Evolutionary conservation across 306 rosid genomes (phyloP).

Genomic region (Acacia confusa): DNA sequence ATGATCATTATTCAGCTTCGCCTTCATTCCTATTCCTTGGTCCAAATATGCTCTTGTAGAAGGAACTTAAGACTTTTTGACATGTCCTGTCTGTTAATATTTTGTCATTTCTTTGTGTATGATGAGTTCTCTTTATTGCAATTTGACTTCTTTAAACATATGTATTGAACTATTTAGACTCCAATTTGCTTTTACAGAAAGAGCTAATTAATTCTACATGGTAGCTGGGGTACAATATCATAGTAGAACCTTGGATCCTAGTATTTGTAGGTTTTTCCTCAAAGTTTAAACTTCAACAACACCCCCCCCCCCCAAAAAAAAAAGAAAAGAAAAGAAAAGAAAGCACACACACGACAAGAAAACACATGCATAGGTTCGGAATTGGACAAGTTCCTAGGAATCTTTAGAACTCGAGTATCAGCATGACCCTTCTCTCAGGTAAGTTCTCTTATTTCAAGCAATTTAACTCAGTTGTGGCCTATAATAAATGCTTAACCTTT

Average conservation of each 20-base stretch:
- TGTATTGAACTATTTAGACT: background rate
- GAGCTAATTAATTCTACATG: background rate
- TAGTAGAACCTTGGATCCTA: background rate
- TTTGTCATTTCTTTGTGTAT: background rate
- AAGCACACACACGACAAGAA: too few relatives aligned
- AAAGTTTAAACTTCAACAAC: too few relatives aligned
- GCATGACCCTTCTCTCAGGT: constrained; percentile 60
- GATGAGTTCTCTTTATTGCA: background rate
- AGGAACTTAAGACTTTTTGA: constrained; percentile 23
- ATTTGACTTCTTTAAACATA: background rate
- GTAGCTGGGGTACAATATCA: constrained; percentile 5
- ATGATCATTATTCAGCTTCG: too few relatives aligned
- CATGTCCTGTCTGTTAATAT: background rate
- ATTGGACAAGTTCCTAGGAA: constrained; percentile 34
- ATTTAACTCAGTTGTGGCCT: background rate
- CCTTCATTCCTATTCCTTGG: too few relatives aligned
- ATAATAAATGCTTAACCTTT: background rate
- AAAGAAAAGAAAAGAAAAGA: too few relatives aligned
- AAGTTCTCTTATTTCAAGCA: constrained; percentile 18
- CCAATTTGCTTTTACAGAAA: background rate
- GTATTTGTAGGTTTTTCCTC: background rate
- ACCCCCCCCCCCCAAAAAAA: too few relatives aligned
- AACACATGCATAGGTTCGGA: too few relatives aligned
- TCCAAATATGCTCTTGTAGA: constrained; percentile 31
- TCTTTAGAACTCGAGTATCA: constrained; percentile 38